Evolutionary conservation across 225 moss, liverwort and hornwort species (phyloP).

Genomic region (Anthoceros angustus): DNA sequence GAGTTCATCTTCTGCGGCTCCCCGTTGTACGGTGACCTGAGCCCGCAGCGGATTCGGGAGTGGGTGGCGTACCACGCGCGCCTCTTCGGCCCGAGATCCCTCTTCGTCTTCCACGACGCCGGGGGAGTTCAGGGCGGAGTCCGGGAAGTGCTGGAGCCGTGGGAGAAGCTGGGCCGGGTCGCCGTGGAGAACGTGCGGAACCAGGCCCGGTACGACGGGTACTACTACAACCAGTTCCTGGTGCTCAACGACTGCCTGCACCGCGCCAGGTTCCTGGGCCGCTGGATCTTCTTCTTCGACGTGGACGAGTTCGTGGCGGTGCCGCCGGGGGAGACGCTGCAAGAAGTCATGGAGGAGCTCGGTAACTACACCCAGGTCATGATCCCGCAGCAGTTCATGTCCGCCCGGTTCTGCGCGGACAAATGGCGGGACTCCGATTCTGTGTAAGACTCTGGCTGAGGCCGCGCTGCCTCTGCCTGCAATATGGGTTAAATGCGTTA

Average conservation of each 20-base stretch:
- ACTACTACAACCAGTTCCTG: slow-evolving; percentile 3
- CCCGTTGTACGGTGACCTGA: slow-evolving; percentile 10
- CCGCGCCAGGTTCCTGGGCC: not conserved
- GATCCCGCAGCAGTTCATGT: not conserved
- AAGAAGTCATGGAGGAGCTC: not conserved
- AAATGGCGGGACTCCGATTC: not conserved
- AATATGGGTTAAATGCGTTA: not conserved
- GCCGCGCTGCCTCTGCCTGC: not conserved
- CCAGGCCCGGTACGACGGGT: not conserved
- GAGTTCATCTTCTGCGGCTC: slow-evolving; percentile 15
- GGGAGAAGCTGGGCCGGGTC: slow-evolving; percentile 11
- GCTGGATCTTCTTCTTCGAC: slow-evolving; percentile 1
- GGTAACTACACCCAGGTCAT: not conserved
- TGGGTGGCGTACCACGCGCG: slow-evolving; percentile 20
- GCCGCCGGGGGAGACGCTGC: not conserved
- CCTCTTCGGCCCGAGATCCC: slow-evolving; percentile 13
- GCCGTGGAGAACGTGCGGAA: not conserved
- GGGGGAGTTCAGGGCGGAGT: slow-evolving; percentile 6
- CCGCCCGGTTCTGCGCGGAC: not conserved
- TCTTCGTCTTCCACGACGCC: slow-evolving; percentile 18
- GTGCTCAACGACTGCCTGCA: slow-evolving; percentile 2
- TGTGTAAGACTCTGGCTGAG: not conserved
- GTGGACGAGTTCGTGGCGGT: not conserved
- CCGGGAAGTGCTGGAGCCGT: slow-evolving; percentile 13
- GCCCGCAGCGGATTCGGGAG: slow-evolving; percentile 13